Evolutionary conservation across 2,329 filamentous ascomycete genomes (phyloP).

Genomic region (Proliferodiscus dingleyae): DNA sequence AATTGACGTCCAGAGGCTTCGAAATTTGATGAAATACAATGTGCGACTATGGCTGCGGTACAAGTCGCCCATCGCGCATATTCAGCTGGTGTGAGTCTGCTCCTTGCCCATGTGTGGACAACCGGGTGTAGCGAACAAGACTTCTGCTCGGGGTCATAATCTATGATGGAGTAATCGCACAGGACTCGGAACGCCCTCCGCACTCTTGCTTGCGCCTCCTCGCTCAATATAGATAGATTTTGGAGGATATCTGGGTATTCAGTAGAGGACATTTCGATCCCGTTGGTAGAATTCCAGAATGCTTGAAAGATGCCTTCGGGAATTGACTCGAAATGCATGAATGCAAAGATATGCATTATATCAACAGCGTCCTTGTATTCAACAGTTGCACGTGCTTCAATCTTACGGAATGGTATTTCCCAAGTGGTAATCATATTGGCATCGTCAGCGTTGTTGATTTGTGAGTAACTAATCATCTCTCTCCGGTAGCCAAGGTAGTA

Average conservation of each 20-base stretch:
- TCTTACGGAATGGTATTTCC: constrained; percentile 9
- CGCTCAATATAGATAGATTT: constrained; percentile 19
- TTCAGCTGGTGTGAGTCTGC: constrained; percentile 18
- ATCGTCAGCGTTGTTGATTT: constrained; percentile 1
- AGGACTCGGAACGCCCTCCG: constrained; percentile 21
- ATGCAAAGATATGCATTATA: constrained; percentile 8
- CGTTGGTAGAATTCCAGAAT: constrained; percentile 18
- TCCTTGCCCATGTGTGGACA: constrained; percentile 31
- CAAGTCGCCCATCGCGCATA: neutral
- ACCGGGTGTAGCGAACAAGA: constrained; percentile 29
- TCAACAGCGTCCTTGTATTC: constrained; percentile 21
- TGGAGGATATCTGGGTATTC: constrained; percentile 10
- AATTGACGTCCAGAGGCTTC: constrained; percentile 17
- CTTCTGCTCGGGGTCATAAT: constrained; percentile 2
- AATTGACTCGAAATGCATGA: constrained; percentile 11
- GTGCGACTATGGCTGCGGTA: constrained; percentile 4
- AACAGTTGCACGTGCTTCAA: constrained; percentile 8
- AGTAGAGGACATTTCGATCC: constrained; percentile 5
- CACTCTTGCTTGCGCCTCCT: constrained; percentile 19
- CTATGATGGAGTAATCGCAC: constrained; percentile 22
- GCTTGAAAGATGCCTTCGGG: constrained; percentile 5
- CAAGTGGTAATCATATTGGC: constrained; percentile 10
- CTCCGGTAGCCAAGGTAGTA: neutral
- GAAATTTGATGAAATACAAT: constrained; percentile 7
- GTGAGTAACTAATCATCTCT: constrained; percentile 1